These are phyloP conservation scores for Cyclocybe aegerita DNA, from an alignment of 768 basidiomycete species.

Conservation along the genomic window DNA sequence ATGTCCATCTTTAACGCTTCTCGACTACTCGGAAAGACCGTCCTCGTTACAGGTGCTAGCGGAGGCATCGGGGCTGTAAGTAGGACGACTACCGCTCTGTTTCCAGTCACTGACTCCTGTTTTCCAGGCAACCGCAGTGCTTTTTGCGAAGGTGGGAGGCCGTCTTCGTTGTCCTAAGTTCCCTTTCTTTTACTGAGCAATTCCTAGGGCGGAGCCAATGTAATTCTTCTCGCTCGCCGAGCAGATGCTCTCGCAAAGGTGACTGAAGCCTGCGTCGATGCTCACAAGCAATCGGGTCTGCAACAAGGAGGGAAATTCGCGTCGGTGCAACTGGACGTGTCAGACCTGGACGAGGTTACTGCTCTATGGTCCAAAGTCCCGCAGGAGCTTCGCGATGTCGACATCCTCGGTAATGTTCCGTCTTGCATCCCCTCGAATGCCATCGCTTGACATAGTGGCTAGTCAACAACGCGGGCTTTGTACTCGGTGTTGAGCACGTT, in stretches of 20 bases:
- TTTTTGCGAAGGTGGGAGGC: slow-evolving; percentile 81
- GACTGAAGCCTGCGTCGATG: slow-evolving; percentile 60
- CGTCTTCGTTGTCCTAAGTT: not conserved
- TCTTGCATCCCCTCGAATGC: not conserved
- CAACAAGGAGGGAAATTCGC: slow-evolving; percentile 79
- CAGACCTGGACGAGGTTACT: slow-evolving; percentile 71
- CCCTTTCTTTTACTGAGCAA: not conserved
- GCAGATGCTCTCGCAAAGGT: slow-evolving; percentile 71
- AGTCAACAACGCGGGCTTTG: slow-evolving; percentile 83
- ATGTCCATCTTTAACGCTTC: slow-evolving; percentile 86
- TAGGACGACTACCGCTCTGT: slow-evolving; percentile 3
- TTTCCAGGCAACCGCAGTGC: slow-evolving; percentile 74
- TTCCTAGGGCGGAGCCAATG: slow-evolving; percentile 76
- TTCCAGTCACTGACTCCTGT: not conserved
- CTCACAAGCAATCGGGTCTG: slow-evolving; percentile 71
- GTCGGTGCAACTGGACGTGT: slow-evolving; percentile 74
- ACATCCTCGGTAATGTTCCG: slow-evolving; percentile 69
- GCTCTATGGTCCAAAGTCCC: slow-evolving; percentile 73
- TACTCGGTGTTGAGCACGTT: slow-evolving; percentile 83
- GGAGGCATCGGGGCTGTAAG: slow-evolving; percentile 87
- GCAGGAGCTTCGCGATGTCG: slow-evolving; percentile 65
- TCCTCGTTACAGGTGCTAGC: slow-evolving; percentile 88
- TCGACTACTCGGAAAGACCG: slow-evolving; percentile 79
- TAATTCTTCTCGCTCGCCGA: slow-evolving; percentile 83
- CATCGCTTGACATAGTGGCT: not conserved